Evolutionary conservation across 768 basidiomycete genomes (phyloP).

Genomic region (Mycena kentingensis): DNA sequence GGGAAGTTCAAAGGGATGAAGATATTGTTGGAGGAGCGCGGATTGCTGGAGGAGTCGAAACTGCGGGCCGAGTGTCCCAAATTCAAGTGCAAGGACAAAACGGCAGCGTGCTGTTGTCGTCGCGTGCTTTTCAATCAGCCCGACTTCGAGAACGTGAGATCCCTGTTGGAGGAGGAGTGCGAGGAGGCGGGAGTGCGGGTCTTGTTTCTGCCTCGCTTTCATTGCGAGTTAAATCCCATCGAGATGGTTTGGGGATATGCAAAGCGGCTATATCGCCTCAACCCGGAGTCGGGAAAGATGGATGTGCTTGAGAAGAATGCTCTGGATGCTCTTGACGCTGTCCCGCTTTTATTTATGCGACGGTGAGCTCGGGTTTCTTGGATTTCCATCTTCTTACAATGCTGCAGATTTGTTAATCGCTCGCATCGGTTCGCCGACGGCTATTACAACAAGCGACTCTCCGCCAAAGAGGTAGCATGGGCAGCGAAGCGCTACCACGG

Average conservation of each 20-base stretch:
- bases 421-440: too few relatives aligned
- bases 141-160: constrained; percentile 24
- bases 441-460: too few relatives aligned
- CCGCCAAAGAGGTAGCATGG: too few relatives aligned
- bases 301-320: constrained; percentile 31
- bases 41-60: too few relatives aligned
- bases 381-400: too few relatives aligned
- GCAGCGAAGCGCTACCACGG: too few relatives aligned
- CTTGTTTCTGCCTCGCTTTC: constrained; percentile 4
- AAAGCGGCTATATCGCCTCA: constrained; percentile 25
- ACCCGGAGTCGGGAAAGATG: constrained; percentile 14
- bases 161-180: constrained; percentile 1
- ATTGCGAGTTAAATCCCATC: constrained; percentile 29
- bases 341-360: constrained; percentile 15
- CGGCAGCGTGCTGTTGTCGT: constrained; percentile 34
- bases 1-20: constrained; percentile 39
- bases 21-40: constrained; percentile 5
- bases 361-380: too few relatives aligned
- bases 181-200: background rate
- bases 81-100: constrained; percentile 29
- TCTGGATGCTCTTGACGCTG: constrained; percentile 21
- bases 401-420: too few relatives aligned
- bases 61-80: constrained; percentile 20
- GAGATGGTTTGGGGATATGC: constrained; percentile 29
- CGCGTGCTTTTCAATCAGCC: constrained; percentile 25